phyloP scores from a whole-genome alignment of 805 yeast genomes.

The Saccharomycopsis schoenii region DNA sequence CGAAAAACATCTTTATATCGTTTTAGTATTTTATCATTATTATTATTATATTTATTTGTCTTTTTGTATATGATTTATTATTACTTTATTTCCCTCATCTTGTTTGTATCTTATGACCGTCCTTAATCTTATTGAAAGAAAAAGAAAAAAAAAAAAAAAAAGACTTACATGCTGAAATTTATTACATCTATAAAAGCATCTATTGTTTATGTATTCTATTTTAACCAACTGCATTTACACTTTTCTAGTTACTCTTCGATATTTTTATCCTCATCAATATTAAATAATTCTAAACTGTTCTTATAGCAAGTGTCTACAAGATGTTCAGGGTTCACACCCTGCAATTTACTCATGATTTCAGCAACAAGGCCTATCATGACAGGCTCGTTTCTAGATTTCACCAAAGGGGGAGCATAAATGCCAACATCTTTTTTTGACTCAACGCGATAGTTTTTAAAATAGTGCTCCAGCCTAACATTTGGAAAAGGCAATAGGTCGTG shows the following conservation, averaged over 20 bases:
- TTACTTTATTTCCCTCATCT: neutral
- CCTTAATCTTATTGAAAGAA: neutral
- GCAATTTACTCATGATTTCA: slow-evolving; percentile 47
- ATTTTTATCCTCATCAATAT: slow-evolving; percentile 20
- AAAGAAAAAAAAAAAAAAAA: neutral
- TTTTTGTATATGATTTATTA: neutral
- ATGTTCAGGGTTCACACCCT: slow-evolving; percentile 31
- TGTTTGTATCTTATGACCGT: neutral
- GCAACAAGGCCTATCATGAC: slow-evolving; percentile 78
- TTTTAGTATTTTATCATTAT: neutral
- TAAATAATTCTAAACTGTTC: slow-evolving; percentile 41
- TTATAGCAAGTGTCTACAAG: slow-evolving; percentile 42
- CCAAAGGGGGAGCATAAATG: slow-evolving; percentile 32
- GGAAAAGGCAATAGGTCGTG: slow-evolving; percentile 53
- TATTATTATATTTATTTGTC: neutral
- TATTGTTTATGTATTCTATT: neutral
- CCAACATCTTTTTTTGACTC: slow-evolving; percentile 6
- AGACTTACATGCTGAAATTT: neutral
- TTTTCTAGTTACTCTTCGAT: neutral
- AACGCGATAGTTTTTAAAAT: slow-evolving; percentile 23
- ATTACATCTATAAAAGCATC: neutral
- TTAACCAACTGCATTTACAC: neutral
- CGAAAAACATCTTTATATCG: neutral
- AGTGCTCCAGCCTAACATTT: slow-evolving; percentile 50
- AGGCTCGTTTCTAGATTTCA: slow-evolving; percentile 89